A percentile compares a stretch with the other conserved stretches of the same genome.
These are phyloP conservation scores for Phyllosticta citribraziliensis DNA, from an alignment of 2,329 filamentous ascomycete species.

Conservation along the genomic window DNA sequence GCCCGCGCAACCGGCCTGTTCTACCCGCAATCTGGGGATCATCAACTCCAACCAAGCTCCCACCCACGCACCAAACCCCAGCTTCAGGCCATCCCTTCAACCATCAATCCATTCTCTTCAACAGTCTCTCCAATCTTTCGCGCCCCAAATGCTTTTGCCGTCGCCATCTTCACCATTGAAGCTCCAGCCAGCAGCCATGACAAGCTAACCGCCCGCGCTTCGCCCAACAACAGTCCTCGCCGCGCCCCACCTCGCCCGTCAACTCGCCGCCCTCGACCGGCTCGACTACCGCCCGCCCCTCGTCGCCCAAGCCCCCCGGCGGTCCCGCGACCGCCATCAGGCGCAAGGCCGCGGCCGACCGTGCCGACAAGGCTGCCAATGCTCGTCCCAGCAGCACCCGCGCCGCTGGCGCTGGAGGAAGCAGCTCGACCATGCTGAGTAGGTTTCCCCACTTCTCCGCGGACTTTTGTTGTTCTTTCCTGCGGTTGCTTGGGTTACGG, in stretches of 20 bases:
- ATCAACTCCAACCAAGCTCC: background rate
- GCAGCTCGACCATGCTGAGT: slow-evolving; percentile 97
- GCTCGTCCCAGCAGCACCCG: slow-evolving; percentile 84
- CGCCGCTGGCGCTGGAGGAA: slow-evolving; percentile 87
- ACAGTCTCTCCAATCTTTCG: background rate
- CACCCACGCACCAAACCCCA: background rate
- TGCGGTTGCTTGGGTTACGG: no score
- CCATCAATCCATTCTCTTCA: background rate
- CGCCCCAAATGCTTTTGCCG: background rate
- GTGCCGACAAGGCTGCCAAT: slow-evolving; percentile 96
- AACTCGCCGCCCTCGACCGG: slow-evolving; percentile 42
- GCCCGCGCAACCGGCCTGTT: background rate
- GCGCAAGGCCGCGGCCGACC: slow-evolving; percentile 88
- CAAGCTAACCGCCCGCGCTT: background rate
- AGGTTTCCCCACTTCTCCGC: slow-evolving; percentile 34
- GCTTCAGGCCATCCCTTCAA: background rate
- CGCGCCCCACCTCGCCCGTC: slow-evolving; percentile 28
- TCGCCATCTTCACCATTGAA: background rate
- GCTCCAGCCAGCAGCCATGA: background rate
- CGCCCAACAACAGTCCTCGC: slow-evolving; percentile 20
- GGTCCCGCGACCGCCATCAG: slow-evolving; percentile 93
- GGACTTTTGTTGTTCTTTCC: background rate
- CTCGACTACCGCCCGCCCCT: slow-evolving; percentile 63
- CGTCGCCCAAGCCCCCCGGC: slow-evolving; percentile 81
- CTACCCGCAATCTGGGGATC: background rate